phyloP scores from a whole-genome alignment of 108 stramenopile species.

The Epithemia pelagica region DNA sequence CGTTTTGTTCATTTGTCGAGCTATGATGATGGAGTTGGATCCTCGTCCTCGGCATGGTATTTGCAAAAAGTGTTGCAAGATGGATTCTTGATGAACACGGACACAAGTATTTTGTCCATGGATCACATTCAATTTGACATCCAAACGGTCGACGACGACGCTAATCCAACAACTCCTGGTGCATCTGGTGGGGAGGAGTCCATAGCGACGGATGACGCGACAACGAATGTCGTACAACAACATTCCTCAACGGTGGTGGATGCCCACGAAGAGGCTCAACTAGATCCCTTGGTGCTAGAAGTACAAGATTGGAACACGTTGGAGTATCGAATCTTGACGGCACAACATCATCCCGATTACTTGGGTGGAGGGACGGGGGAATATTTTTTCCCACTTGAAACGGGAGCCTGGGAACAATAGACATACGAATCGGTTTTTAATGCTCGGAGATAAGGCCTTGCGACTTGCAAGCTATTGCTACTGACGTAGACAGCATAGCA shows the following conservation, averaged over 20 bases:
- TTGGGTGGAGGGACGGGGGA: slow-evolving; percentile 35
- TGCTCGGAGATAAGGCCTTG: too few relatives aligned
- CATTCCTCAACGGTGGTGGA: not conserved
- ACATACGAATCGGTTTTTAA: too few relatives aligned
- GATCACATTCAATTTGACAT: not conserved
- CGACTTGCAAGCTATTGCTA: too few relatives aligned
- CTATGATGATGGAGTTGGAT: not conserved
- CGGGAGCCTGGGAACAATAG: slow-evolving; percentile 1
- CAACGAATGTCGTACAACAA: not conserved
- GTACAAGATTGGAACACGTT: slow-evolving; percentile 18
- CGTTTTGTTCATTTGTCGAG: slow-evolving; percentile 27
- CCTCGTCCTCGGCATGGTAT: not conserved
- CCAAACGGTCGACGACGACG: not conserved
- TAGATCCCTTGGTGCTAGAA: slow-evolving; percentile 33
- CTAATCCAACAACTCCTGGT: not conserved
- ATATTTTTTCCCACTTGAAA: slow-evolving; percentile 26
- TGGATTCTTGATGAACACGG: not conserved
- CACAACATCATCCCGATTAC: slow-evolving; percentile 37
- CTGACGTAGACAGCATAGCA: too few relatives aligned
- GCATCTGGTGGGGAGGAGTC: too few relatives aligned
- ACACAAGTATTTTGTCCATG: not conserved
- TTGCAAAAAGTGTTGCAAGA: not conserved
- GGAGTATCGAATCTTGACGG: slow-evolving; percentile 23
- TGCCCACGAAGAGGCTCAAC: slow-evolving; percentile 10
- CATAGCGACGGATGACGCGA: too few relatives aligned